Conservation (phyloP, 192 early-diverging fungal species). For the Backusella macrospora region DNA sequence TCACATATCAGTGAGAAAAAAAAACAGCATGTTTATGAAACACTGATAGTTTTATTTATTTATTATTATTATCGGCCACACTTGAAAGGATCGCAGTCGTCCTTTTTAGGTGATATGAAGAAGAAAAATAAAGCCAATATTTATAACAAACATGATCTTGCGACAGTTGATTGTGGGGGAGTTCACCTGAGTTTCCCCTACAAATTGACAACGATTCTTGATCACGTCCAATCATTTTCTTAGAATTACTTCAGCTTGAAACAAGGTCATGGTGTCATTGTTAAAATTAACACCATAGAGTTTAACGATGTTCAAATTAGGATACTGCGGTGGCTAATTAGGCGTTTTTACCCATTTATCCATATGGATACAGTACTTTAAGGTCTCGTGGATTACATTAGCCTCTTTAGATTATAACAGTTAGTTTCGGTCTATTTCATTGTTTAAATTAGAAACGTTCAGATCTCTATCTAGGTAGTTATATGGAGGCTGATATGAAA, state of each 20-base stretch:
- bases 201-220: background rate
- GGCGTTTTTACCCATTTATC: conserved; percentile 4
- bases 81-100: background rate
- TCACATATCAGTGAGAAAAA: background rate
- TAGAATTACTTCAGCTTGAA: background rate
- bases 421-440: background rate
- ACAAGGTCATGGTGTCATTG: background rate
- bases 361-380: background rate
- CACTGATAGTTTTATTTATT: conserved; percentile 3
- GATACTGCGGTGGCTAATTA: conserved; percentile 5
- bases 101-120: background rate
- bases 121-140: background rate
- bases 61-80: background rate
- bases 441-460: conserved; percentile 1
- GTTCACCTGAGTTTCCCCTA: background rate
- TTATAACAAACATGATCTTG: background rate
- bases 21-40: conserved; percentile 1
- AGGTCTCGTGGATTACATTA: conserved; percentile 2
- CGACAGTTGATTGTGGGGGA: background rate
- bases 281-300: background rate
- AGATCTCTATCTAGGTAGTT: background rate
- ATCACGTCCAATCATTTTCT: background rate
- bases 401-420: background rate
- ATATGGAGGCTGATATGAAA: background rate
- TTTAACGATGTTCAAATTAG: background rate